These are phyloP conservation scores for Cyberlindnera japonica DNA, from an alignment of 805 yeast genomes.

Conservation along the genomic window DNA sequence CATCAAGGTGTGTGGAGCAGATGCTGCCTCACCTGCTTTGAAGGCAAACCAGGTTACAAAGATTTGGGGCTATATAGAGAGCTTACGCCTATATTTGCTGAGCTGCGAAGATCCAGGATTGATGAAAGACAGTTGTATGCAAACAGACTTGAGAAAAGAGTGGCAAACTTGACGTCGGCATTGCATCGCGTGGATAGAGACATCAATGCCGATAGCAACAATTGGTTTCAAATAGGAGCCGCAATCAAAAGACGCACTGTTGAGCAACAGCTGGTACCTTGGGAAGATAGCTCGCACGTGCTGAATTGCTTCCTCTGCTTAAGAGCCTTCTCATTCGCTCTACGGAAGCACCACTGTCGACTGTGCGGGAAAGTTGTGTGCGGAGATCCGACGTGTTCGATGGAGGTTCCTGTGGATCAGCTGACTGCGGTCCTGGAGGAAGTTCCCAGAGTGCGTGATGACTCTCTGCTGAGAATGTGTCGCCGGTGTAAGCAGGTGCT, in stretches of 20 bases:
- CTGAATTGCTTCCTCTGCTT: conserved; percentile 63
- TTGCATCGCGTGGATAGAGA: conserved; percentile 26
- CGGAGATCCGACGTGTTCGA: conserved; percentile 69
- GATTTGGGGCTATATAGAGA: conserved; percentile 46
- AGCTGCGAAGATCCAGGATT: conserved; percentile 37
- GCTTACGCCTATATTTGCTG: conserved; percentile 39
- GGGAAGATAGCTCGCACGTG: conserved; percentile 57
- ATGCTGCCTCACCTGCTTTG: conserved; percentile 64
- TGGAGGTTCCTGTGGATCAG: conserved; percentile 52
- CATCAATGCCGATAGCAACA: conserved; percentile 20
- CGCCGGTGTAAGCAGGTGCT: conserved; percentile 60
- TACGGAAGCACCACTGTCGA: conserved; percentile 87
- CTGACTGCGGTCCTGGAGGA: conserved; percentile 21
- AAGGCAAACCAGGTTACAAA: conserved; percentile 48
- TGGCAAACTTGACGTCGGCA: conserved; percentile 41
- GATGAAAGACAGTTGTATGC: conserved; percentile 50
- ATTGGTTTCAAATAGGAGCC: conserved; percentile 26
- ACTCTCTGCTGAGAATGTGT: conserved; percentile 56
- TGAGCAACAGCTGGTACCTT: conserved; percentile 51
- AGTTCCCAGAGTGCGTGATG: conserved; percentile 22
- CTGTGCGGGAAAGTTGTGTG: conserved; percentile 83
- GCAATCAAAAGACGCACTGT: conserved; percentile 32
- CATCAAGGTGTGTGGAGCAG: conserved; percentile 62
- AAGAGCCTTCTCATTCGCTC: conserved; percentile 48
- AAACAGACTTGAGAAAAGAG: conserved; percentile 58